Conservation (phyloP, 768 basidiomycete species). For the Tremella yokohamensis region DNA sequence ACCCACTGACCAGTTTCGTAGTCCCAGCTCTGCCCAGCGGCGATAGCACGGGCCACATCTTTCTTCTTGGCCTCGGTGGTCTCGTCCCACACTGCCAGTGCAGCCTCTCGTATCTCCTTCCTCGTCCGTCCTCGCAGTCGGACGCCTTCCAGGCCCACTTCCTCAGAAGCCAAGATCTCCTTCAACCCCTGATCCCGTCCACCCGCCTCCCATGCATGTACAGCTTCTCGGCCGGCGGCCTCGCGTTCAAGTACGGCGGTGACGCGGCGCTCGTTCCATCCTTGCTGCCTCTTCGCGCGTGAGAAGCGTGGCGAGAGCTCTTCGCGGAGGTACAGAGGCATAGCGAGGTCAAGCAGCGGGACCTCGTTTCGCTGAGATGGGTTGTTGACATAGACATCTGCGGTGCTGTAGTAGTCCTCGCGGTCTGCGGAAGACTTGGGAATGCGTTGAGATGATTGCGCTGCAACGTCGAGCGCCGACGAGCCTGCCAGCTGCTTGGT, state of each 20-base stretch:
- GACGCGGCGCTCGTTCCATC: conserved; percentile 28
- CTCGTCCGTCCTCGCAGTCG: conserved; percentile 33
- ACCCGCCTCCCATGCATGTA: conserved; percentile 36
- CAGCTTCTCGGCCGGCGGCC: conserved; percentile 18
- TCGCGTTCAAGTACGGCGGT: conserved; percentile 26
- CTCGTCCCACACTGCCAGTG: conserved; percentile 33
- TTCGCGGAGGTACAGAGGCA: conserved; percentile 47
- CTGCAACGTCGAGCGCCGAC: too few relatives aligned
- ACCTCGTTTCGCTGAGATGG: conserved; percentile 3
- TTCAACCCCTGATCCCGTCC: conserved; percentile 37
- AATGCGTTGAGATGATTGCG: too few relatives aligned
- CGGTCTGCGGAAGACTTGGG: too few relatives aligned
- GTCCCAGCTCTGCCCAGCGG: conserved; percentile 17
- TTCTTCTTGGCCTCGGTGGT: conserved; percentile 14
- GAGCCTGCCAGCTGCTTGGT: too few relatives aligned
- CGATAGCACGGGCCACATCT: conserved; percentile 4
- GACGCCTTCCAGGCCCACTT: conserved; percentile 37
- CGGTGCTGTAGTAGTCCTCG: conserved; percentile 29
- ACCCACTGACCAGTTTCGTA: conserved; percentile 19
- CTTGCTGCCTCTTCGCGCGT: conserved; percentile 37
- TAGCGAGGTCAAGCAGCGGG: conserved; percentile 30
- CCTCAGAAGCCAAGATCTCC: conserved; percentile 16
- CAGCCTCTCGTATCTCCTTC: conserved; percentile 44
- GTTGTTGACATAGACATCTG: conserved; percentile 6
- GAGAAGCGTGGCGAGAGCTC: conserved; percentile 47